A percentile compares a stretch with the other conserved stretches of the same genome.
Conservation (phyloP, 1,139 yeast genomes). For the Maudiozyma humilis region DNA sequence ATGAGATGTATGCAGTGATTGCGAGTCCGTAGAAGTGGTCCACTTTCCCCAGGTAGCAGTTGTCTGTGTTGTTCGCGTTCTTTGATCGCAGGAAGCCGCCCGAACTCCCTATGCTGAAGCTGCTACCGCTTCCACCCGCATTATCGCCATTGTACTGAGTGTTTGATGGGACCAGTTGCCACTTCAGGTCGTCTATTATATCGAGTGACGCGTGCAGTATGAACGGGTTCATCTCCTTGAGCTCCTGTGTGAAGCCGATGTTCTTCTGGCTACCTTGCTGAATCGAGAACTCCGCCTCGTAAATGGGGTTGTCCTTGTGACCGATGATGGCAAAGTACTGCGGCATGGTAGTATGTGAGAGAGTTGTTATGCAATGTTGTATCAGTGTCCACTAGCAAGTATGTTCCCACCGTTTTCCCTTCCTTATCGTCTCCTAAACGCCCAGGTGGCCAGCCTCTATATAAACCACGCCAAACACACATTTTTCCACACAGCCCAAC, state of each 20-base stretch:
- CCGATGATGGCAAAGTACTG: slow-evolving; percentile 87
- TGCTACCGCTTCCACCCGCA: slow-evolving; percentile 10
- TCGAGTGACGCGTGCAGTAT: slow-evolving; percentile 84
- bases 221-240: slow-evolving; percentile 78
- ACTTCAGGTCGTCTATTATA: slow-evolving; percentile 79
- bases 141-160: slow-evolving; percentile 16
- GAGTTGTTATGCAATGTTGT: neutral
- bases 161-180: slow-evolving; percentile 47
- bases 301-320: slow-evolving; percentile 75
- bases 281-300: slow-evolving; percentile 66
- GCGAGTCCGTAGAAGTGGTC: slow-evolving; percentile 80
- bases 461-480: neutral
- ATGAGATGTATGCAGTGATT: slow-evolving; percentile 78
- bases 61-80: slow-evolving; percentile 18
- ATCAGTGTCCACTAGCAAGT: neutral
- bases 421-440: neutral
- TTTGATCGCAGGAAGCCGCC: slow-evolving; percentile 24
- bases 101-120: slow-evolving; percentile 4
- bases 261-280: slow-evolving; percentile 31
- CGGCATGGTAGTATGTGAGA: no score
- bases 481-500: neutral
- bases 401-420: neutral
- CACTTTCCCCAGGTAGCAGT: slow-evolving; percentile 60
- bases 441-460: no score
- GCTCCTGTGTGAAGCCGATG: slow-evolving; percentile 48